Percentiles rank a stretch among this genome's conserved stretches.
phyloP scores from a whole-genome alignment of 805 yeast species.

The Candida namnaoensis region DNA sequence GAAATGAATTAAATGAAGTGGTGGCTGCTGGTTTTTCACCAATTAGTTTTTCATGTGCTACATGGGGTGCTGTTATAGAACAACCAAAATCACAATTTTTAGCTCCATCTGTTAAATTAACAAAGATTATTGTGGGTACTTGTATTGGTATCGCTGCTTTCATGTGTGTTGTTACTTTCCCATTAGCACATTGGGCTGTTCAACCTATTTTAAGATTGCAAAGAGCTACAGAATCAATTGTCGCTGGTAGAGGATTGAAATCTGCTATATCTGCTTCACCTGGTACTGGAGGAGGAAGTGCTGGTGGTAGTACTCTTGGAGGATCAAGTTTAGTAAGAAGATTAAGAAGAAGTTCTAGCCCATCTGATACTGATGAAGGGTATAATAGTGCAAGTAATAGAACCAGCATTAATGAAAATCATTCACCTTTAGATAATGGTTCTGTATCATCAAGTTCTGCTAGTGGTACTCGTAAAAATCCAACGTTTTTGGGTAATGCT shows the following conservation, averaged over 20 bases:
- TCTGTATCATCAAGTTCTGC: slow-evolving; percentile 8
- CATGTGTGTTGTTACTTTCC: slow-evolving; percentile 69
- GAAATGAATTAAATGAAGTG: slow-evolving; percentile 23
- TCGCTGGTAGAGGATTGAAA: slow-evolving; percentile 31
- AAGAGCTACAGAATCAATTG: slow-evolving; percentile 63
- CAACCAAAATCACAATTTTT: slow-evolving; percentile 52
- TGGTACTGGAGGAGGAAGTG: slow-evolving; percentile 2
- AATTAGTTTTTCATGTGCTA: slow-evolving; percentile 30
- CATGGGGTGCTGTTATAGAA: slow-evolving; percentile 72
- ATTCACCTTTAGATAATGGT: slow-evolving; percentile 4
- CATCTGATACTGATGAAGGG: background rate
- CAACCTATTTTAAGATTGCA: slow-evolving; percentile 74
- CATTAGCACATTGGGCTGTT: slow-evolving; percentile 77
- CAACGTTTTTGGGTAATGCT: slow-evolving; percentile 26
- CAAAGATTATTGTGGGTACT: slow-evolving; percentile 67
- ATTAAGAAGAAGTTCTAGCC: slow-evolving; percentile 2
- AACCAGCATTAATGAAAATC: background rate
- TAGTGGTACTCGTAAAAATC: slow-evolving; percentile 12
- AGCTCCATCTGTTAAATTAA: slow-evolving; percentile 52
- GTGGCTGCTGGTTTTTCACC: slow-evolving; percentile 53
- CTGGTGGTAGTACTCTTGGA: slow-evolving; percentile 1
- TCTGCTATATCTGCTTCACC: slow-evolving; percentile 5
- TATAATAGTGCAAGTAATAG: background rate
- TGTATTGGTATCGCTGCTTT: slow-evolving; percentile 72
- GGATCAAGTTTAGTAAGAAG: slow-evolving; percentile 2